A percentile compares a stretch with the other conserved stretches of the same genome.
These are phyloP conservation scores for Daedaleopsis sinensis DNA, from an alignment of 768 basidiomycete genomes.

Conservation along the genomic window DNA sequence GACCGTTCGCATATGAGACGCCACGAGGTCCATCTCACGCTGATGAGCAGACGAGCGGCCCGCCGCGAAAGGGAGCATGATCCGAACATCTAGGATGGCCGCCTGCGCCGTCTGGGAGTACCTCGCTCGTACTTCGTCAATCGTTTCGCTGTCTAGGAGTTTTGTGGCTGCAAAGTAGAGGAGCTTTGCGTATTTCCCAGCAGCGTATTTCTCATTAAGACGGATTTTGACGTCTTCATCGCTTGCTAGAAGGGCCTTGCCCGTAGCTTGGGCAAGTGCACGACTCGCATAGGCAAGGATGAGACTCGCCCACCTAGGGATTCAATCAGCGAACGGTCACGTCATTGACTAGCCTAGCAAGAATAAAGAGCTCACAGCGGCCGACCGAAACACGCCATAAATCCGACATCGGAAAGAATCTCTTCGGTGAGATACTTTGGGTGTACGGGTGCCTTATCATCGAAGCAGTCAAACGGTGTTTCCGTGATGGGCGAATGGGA, in stretches of 20 bases:
- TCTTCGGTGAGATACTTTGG: not conserved
- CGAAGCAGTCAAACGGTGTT: slow-evolving; percentile 22
- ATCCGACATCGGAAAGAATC: slow-evolving; percentile 1
- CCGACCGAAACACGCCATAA: slow-evolving; percentile 20
- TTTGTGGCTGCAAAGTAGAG: slow-evolving; percentile 4
- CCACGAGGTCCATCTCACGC: slow-evolving; percentile 25
- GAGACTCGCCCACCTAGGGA: too few species aligned
- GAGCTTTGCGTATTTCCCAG: too few species aligned
- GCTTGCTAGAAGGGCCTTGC: too few species aligned
- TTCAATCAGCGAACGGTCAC: too few species aligned
- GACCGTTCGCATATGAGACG: slow-evolving; percentile 31
- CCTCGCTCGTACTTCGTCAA: not conserved
- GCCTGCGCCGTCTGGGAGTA: not conserved
- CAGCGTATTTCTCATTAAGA: too few species aligned
- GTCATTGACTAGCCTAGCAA: too few species aligned
- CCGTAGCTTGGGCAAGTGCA: too few species aligned
- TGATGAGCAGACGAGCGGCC: not conserved
- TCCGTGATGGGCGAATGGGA: slow-evolving; percentile 20
- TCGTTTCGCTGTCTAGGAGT: not conserved
- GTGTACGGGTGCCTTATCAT: not conserved
- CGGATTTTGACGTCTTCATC: too few species aligned
- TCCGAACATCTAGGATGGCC: slow-evolving; percentile 16
- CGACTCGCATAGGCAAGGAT: too few species aligned
- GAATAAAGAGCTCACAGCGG: slow-evolving; percentile 17
- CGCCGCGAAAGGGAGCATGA: slow-evolving; percentile 22